Percentiles rank a stretch among this genome's conserved stretches.
phyloP scores from a whole-genome alignment of 768 basidiomycete genomes.

The Mrakia frigida region DNA sequence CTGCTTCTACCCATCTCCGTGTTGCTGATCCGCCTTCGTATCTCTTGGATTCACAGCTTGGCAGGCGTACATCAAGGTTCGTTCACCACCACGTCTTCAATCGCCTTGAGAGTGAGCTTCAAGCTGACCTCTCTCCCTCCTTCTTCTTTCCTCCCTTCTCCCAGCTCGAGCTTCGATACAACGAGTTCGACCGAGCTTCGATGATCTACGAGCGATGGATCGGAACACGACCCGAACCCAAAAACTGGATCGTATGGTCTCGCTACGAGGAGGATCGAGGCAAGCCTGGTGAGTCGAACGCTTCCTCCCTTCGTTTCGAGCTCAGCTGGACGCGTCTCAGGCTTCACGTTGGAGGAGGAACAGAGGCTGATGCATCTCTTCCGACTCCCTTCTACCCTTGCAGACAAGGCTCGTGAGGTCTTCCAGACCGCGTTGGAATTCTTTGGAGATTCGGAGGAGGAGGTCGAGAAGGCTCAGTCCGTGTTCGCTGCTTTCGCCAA shows the following conservation, averaged over 20 bases:
- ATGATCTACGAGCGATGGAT: conserved; percentile 60
- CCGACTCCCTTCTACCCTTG: neutral
- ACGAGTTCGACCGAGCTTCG: conserved; percentile 85
- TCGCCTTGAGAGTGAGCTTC: neutral
- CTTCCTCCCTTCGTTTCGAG: neutral
- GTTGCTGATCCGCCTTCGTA: neutral
- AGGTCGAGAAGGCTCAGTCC: conserved; percentile 82
- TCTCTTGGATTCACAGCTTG: conserved; percentile 55
- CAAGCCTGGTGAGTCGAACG: conserved; percentile 45
- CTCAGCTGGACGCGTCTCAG: neutral
- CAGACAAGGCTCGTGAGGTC: conserved; percentile 72
- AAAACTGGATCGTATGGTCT: conserved; percentile 63
- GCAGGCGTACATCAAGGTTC: conserved; percentile 97
- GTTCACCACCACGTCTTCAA: neutral
- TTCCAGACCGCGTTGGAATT: conserved; percentile 87
- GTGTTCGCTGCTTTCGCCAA: conserved; percentile 90
- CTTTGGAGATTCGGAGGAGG: conserved; percentile 75
- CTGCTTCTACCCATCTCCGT: neutral
- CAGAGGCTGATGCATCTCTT: neutral
- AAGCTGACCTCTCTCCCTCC: neutral
- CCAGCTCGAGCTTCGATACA: conserved; percentile 70
- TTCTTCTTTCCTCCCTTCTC: neutral
- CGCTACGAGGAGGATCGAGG: conserved; percentile 59
- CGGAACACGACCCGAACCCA: conserved; percentile 56
- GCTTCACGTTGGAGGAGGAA: neutral